Base-by-base conservation (phyloP, 208 protist genomes). In the Acanthamoeba divionensis region DNA sequence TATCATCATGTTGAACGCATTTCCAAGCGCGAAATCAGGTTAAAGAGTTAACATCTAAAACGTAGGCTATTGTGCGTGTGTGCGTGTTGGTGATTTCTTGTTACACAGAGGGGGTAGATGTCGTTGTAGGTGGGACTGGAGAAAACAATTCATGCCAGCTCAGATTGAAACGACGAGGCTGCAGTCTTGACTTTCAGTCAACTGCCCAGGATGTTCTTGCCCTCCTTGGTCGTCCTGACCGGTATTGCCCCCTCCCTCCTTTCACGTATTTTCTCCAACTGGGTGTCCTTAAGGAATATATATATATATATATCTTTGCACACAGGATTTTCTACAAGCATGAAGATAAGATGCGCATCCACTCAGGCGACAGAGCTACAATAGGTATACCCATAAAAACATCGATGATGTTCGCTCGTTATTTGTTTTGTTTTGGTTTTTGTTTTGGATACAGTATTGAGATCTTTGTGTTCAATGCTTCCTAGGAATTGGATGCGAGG, bases 271-370 rank as follows among this genome's bases (percentile, higher is more conserved):
- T 67, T 33, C 9, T 65, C n/a, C 21, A 15, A 26, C 9, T 77
- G 12, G 66, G 12, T 10, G 7, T 86, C n/a, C 55, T 71, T 7
- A 21, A 66, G 9, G 24, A 31, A n/a, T 80, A 24, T 47, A 73
- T 65, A 29, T 65, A 29, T 65, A 29, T 12, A 29, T 57, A 26
- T 63, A 26, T 63, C 24, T 63, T n/a, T 8, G 55, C 41, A 50
- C n/a, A 60, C 31, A 18, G 24, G 5, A 73, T 15, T 15, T 15
- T 52, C n/a, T 21, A 26, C n/a, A 85, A 45, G 21, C 13, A 60
- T 50, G 54, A 95, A 26, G 90, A 95, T 47, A 95, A 96, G 24
- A 93, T 95, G 91, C 89, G 69, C 18, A 96, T 94, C 57, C 92
- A 96, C 45, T 90, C 92, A 60, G 93, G 29, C 50, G 41, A 47